Evolutionary conservation across 805 yeast genomes (phyloP).

Genomic region (Candida jianshihensis): DNA sequence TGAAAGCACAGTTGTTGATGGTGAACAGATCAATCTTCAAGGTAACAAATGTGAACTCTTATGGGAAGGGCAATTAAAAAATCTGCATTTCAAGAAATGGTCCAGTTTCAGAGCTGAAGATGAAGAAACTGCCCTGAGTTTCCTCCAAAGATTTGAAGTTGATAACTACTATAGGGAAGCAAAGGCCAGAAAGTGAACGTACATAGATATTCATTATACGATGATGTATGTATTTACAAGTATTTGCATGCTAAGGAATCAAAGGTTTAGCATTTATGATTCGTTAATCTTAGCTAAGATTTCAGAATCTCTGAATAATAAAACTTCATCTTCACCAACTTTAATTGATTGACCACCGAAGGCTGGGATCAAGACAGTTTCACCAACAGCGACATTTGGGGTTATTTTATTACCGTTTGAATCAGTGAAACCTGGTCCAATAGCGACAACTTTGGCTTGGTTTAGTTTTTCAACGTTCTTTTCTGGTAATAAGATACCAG

Average conservation of each 20-base stretch:
- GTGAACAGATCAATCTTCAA: slow-evolving; percentile 29
- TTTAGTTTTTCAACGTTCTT: slow-evolving; percentile 91
- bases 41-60: slow-evolving; percentile 40
- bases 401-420: slow-evolving; percentile 65
- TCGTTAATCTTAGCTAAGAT: slow-evolving; percentile 88
- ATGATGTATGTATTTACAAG: slow-evolving; percentile 8
- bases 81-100: slow-evolving; percentile 60
- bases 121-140: slow-evolving; percentile 38
- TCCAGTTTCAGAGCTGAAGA: slow-evolving; percentile 50
- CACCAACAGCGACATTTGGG: slow-evolving; percentile 81
- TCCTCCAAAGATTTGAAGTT: slow-evolving; percentile 43
- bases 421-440: slow-evolving; percentile 89
- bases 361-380: slow-evolving; percentile 87
- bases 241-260: no score
- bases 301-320: slow-evolving; percentile 88
- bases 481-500: slow-evolving; percentile 92
- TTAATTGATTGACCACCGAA: slow-evolving; percentile 90
- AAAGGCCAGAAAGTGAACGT: slow-evolving; percentile 1
- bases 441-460: slow-evolving; percentile 87
- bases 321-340: slow-evolving; percentile 73
- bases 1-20: slow-evolving; percentile 31
- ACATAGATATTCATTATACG: background rate
- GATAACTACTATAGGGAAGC: slow-evolving; percentile 55
- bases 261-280: slow-evolving; percentile 18
- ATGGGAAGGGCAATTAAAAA: slow-evolving; percentile 67